Evolutionary conservation across 768 basidiomycete species (phyloP).

Genomic region (Trametes maxima): DNA sequence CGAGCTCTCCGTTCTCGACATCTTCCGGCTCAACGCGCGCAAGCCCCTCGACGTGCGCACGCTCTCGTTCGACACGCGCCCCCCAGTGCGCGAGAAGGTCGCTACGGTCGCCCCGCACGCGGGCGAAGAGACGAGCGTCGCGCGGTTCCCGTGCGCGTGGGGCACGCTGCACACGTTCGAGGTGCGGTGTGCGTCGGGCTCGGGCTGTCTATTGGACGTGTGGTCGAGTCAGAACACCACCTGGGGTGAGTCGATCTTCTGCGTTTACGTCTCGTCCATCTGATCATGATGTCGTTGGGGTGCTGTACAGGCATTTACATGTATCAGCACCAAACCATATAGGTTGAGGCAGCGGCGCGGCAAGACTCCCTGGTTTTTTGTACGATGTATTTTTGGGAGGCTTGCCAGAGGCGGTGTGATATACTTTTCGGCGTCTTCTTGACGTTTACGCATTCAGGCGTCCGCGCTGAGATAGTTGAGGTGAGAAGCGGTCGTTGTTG

Average conservation of each 20-base stretch:
- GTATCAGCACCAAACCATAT: conserved; percentile 32
- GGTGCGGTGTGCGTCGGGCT: conserved; percentile 22
- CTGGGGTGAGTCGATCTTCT: conserved; percentile 24
- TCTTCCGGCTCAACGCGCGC: conserved; percentile 24
- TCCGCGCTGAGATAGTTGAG: too few species aligned
- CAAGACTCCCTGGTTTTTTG: background rate
- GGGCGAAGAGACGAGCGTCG: conserved; percentile 23
- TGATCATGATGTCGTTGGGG: background rate
- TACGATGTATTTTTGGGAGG: background rate
- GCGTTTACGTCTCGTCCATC: too few species aligned
- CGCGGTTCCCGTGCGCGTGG: conserved; percentile 31
- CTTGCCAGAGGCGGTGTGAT: background rate
- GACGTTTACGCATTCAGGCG: background rate
- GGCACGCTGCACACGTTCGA: conserved; percentile 28
- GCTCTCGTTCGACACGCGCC: conserved; percentile 26
- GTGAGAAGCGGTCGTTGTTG: too few species aligned
- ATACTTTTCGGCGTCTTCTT: background rate
- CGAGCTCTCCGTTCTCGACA: conserved; percentile 11
- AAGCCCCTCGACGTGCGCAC: conserved; percentile 23
- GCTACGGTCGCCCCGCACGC: conserved; percentile 20
- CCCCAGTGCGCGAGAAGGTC: conserved; percentile 12
- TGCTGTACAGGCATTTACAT: conserved; percentile 27
- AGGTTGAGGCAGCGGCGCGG: background rate
- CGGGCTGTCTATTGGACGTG: conserved; percentile 30
- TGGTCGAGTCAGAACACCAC: conserved; percentile 32